These are phyloP conservation scores for Pseudocercospora pini-densiflorae DNA, from an alignment of 2,329 filamentous ascomycete genomes.

Conservation along the genomic window DNA sequence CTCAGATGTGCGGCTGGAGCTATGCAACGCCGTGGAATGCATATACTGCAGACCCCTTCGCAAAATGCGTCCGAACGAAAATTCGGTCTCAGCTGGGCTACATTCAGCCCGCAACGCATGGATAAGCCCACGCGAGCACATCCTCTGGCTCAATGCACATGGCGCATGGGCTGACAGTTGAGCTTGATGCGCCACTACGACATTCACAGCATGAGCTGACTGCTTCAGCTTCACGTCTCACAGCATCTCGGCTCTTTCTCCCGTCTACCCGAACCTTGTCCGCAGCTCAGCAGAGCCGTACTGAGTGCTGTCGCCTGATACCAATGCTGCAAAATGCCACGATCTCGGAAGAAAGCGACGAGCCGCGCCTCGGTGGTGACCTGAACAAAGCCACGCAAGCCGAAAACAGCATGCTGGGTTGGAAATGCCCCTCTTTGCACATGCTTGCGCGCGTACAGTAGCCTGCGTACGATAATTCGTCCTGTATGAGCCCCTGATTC, in stretches of 20 bases:
- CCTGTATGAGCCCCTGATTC: not conserved
- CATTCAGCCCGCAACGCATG: not conserved
- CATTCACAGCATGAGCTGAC: not conserved
- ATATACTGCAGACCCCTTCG: too few relatives aligned
- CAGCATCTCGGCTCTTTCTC: not conserved
- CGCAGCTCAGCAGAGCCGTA: not conserved
- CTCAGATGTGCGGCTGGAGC: too few relatives aligned
- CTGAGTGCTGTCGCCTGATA: not conserved
- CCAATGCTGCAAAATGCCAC: not conserved
- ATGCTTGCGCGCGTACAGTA: not conserved
- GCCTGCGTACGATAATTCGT: not conserved
- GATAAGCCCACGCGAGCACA: too few relatives aligned
- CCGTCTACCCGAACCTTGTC: not conserved
- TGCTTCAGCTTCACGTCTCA: not conserved
- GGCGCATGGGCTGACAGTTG: not conserved
- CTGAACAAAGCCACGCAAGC: not conserved
- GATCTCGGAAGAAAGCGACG: not conserved
- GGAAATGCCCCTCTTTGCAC: not conserved
- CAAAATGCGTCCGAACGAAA: too few relatives aligned
- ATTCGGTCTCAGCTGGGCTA: too few relatives aligned
- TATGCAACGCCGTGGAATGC: too few relatives aligned
- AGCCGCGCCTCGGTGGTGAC: not conserved
- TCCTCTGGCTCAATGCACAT: too few relatives aligned
- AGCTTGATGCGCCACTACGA: not conserved
- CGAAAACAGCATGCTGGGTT: not conserved